These are phyloP conservation scores for Apostasia ramifera DNA, from an alignment of 106 monocot genomes.

Conservation along the genomic window DNA sequence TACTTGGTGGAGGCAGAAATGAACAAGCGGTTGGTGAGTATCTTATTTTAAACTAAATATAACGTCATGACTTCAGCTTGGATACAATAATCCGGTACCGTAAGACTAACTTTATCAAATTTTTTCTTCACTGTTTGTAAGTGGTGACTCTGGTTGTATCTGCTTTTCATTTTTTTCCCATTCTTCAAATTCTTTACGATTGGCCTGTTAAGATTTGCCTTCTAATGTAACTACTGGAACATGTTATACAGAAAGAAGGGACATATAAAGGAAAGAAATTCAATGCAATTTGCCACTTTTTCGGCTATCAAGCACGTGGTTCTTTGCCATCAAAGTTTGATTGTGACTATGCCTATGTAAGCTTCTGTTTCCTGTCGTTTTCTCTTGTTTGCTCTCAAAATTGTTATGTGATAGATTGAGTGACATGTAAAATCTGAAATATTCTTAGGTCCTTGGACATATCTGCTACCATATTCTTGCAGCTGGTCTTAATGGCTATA, in stretches of 20 bases:
- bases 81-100: no score
- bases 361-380: slow-evolving; percentile 5
- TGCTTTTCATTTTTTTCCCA: neutral
- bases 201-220: neutral
- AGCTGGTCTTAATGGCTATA: slow-evolving; percentile 86
- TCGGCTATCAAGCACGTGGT: slow-evolving; percentile 92
- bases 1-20: slow-evolving; percentile 86
- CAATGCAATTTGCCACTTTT: slow-evolving; percentile 91
- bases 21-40: slow-evolving; percentile 63
- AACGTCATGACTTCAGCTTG: no score
- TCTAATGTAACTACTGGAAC: neutral
- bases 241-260: slow-evolving; percentile 61
- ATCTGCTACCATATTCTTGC: slow-evolving; percentile 80
- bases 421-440: neutral
- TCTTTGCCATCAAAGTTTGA: slow-evolving; percentile 95
- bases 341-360: slow-evolving; percentile 93
- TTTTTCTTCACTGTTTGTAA: neutral
- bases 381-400: neutral
- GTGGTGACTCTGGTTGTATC: neutral
- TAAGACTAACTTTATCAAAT: neutral
- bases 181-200: neutral
- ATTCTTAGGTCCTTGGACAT: slow-evolving; percentile 65
- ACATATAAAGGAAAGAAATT: slow-evolving; percentile 95
- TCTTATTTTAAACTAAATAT: neutral
- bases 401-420: neutral